Evolutionary conservation across 2,329 filamentous ascomycete species (phyloP).

Genomic region (Aspergillus bombycis): DNA sequence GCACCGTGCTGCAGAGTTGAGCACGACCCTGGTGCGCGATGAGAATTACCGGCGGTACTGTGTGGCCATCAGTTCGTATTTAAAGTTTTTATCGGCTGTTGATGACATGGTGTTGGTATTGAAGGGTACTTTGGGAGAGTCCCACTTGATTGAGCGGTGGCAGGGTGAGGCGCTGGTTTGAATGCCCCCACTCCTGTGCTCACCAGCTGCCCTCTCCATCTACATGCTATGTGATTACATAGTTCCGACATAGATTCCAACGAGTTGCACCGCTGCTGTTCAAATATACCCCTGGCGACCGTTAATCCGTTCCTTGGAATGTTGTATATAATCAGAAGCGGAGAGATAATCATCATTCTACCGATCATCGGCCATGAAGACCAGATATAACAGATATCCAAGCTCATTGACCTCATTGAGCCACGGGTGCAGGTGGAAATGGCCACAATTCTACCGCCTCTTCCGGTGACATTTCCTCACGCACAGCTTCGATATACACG

Average conservation of each 20-base stretch:
- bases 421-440: conserved; percentile 18
- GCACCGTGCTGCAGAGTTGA: not conserved
- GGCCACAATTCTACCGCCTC: conserved; percentile 26
- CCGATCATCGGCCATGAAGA: no score
- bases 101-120: conserved; percentile 12
- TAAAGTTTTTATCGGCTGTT: conserved; percentile 6
- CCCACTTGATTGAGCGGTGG: conserved; percentile 8
- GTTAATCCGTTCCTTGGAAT: not conserved
- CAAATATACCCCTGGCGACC: not conserved
- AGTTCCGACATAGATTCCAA: not conserved
- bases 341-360: no score
- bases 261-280: not conserved
- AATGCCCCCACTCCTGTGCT: not conserved
- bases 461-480: conserved; percentile 22
- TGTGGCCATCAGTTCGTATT: conserved; percentile 7
- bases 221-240: not conserved
- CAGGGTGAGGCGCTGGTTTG: not conserved
- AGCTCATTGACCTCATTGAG: no score
- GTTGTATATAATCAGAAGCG: no score
- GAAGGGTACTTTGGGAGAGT: conserved; percentile 11
- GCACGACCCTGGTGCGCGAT: conserved; percentile 5
- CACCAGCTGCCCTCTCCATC: not conserved
- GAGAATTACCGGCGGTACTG: conserved; percentile 13
- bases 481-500: conserved; percentile 26
- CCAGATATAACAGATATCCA: no score